Conservation (phyloP, 2,329 filamentous ascomycete species). For the Nakataea oryzae region DNA sequence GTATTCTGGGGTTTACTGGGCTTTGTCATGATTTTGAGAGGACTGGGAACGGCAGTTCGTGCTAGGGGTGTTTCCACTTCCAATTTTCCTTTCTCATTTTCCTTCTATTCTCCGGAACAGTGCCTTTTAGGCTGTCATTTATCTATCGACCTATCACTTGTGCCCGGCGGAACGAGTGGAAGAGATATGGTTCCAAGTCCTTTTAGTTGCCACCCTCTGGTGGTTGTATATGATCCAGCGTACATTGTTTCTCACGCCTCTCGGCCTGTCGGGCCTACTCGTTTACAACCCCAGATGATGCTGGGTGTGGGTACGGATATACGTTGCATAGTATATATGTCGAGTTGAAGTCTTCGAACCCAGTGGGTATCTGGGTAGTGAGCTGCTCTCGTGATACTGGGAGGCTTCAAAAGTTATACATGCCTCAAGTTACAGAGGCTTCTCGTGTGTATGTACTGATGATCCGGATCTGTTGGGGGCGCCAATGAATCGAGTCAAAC, state of each 20-base stretch:
- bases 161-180: neutral
- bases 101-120: neutral
- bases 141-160: neutral
- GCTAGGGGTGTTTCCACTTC: neutral
- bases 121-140: neutral
- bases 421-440: too few species aligned
- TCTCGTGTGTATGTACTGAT: neutral
- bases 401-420: too few species aligned
- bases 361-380: too few species aligned
- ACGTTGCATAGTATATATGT: neutral
- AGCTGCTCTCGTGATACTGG: too few species aligned
- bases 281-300: neutral
- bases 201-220: neutral
- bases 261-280: neutral
- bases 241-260: neutral
- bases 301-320: neutral
- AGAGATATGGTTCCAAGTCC: neutral
- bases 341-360: neutral
- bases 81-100: neutral
- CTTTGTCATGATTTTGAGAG: neutral
- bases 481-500: too few species aligned
- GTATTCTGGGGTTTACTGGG: neutral
- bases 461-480: neutral
- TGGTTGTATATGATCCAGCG: neutral
- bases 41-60: neutral